A percentile compares a stretch with the other conserved stretches of the same genome.
Evolutionary conservation across 2,329 filamentous ascomycete genomes (phyloP).

Genomic region (Aureobasidium leucospermi): DNA sequence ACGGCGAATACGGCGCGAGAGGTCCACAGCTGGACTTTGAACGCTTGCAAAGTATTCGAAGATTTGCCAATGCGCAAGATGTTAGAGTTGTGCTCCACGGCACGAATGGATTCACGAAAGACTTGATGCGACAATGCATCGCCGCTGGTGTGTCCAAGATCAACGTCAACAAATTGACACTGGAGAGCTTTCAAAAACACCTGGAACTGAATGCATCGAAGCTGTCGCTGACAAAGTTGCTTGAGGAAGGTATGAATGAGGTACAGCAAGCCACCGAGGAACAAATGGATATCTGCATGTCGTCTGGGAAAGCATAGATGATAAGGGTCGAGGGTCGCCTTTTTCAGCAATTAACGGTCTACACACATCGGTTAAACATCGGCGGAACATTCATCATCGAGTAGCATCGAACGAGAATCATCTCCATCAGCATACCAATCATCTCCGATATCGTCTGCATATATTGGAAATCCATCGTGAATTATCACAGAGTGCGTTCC

Average conservation of each 20-base stretch:
- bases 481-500: background rate
- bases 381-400: background rate
- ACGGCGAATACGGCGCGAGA: conserved; percentile 43
- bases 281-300: conserved; percentile 47
- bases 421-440: no score
- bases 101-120: conserved; percentile 49
- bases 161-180: conserved; percentile 54
- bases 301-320: conserved; percentile 27
- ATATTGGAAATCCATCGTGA: no score
- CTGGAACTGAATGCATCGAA: conserved; percentile 42
- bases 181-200: conserved; percentile 41
- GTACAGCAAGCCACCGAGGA: conserved; percentile 51
- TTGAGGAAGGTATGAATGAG: conserved; percentile 47
- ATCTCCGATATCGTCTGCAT: no score
- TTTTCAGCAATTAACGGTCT: background rate
- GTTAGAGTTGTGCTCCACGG: conserved; percentile 52
- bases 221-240: conserved; percentile 44
- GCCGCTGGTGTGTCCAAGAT: conserved; percentile 48
- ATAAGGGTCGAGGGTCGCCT: background rate
- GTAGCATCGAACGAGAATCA: no score
- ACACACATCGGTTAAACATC: background rate
- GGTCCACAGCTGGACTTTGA: conserved; percentile 56
- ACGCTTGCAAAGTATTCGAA: conserved; percentile 42
- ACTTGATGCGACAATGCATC: conserved; percentile 49
- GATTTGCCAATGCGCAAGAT: conserved; percentile 39